Conservation (phyloP, 495 filamentous ascomycete genomes). For the Aspergillus heteromorphus region DNA sequence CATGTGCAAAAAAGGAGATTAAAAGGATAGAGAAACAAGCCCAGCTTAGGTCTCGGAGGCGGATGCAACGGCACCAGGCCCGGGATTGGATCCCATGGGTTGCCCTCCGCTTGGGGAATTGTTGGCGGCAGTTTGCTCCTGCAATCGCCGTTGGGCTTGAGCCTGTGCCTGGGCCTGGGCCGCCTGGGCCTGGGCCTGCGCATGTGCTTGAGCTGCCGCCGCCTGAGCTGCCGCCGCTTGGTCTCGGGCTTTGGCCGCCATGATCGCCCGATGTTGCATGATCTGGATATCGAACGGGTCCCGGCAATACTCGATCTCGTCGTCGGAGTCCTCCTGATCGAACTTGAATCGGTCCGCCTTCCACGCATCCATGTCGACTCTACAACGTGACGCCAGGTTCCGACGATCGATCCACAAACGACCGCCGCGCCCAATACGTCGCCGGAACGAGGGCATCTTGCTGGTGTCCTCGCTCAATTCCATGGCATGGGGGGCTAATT, state of each 20-base stretch:
- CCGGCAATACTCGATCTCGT: slow-evolving; percentile 64
- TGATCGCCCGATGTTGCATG: slow-evolving; percentile 67
- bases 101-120: slow-evolving; percentile 23
- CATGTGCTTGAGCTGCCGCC: slow-evolving; percentile 41
- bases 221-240: slow-evolving; percentile 40
- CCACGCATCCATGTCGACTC: slow-evolving; percentile 44
- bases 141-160: slow-evolving; percentile 34
- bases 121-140: slow-evolving; percentile 37
- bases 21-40: slow-evolving; percentile 15
- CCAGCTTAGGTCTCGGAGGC: slow-evolving; percentile 33
- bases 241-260: slow-evolving; percentile 49
- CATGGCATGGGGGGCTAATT: slow-evolving; percentile 39
- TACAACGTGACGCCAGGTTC: slow-evolving; percentile 45
- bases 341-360: slow-evolving; percentile 75
- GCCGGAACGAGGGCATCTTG: slow-evolving; percentile 56
- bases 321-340: slow-evolving; percentile 63
- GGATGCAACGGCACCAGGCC: slow-evolving; percentile 26
- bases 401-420: slow-evolving; percentile 77
- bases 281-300: slow-evolving; percentile 66
- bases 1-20: slow-evolving; percentile 17
- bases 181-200: slow-evolving; percentile 46
- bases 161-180: slow-evolving; percentile 31
- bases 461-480: slow-evolving; percentile 45
- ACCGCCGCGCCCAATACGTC: slow-evolving; percentile 69
- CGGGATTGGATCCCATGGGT: slow-evolving; percentile 31